Base-by-base conservation (phyloP, 2,329 filamentous ascomycete genomes). In the Dothistroma pini region DNA sequence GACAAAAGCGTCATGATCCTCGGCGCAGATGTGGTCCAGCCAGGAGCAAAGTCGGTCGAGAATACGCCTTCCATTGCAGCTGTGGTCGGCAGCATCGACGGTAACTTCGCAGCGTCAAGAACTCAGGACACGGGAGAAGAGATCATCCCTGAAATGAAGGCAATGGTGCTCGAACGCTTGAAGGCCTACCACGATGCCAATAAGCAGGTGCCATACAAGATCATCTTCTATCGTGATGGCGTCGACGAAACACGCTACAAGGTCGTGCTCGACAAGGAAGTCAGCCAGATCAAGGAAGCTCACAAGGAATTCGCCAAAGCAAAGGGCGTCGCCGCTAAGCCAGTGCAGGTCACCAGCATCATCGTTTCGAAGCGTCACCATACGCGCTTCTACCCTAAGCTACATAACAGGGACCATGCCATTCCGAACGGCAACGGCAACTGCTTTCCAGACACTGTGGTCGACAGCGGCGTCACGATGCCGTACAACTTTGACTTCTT, bases 321-420 rank as follows among this genome's bases (percentile, higher is more conserved):
- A 14, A 29, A 51, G 32, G 5, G 12, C 8, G 2, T 31, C 5
- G 5, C 29, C 16, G 14, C 12, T 32, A 4, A 44, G 44, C 10
- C 38, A 3, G n/a, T 19, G 60, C 61, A 32, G 56, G 29, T 76
- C 25, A 75, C 71, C 0, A 65, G 74, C 21, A 51, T 80, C 2
- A 63, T 79, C 3, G 74, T 74, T 3, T 70, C 67, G 2, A 79
- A 80, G 58, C 70, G 77, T 0, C 79, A 81, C 59, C 66, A 77
- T 58, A 72, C 74, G 0, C 72, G 78, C 0, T 78, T 80, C 67
- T 80, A 73, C 59, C 69, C 74, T 0, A 22, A 31, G 93, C 1
- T 93, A 97, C 62, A 38, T 14, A 49, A 57, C 2, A 4, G 48
- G 12, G 38, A 50, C 67, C 92, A 97, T 69, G 86, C 25, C 3